Base-by-base conservation (phyloP, 306 rosid species). In the Vigna unguiculata region DNA sequence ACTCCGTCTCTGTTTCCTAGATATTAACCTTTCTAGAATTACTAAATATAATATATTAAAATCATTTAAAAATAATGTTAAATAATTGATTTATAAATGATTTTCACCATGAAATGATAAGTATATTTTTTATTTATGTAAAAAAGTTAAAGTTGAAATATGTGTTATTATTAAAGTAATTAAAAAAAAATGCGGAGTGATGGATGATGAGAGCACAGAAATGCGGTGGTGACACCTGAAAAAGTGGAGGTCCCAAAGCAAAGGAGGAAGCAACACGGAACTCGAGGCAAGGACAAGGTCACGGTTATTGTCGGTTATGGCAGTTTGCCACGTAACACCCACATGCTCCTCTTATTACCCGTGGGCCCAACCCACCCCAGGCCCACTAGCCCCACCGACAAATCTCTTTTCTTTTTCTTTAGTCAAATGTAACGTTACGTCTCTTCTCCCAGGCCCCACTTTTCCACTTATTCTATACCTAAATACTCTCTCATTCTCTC, bases 261-360 rank as follows among this genome's bases (percentile, higher is more conserved):
- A 12, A 43, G 48, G 9, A 7, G 52, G 7, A 25, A 5, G 60
- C 24, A 24, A 40, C 84, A 77, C 84, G 77, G 59, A 38, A 76
- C 24, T 71, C 83, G 51, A 78, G 83, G 79, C 68, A 72, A 62
- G 64, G 90, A 76, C 88, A 84, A 83, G 71, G 83, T 86, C 96
- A 87, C 96, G 87, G 97, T 92, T 87, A 87, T 82, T 88, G 97
- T 93, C 93, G 88, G 97, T 89, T 93, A 90, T 86, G 89, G 81
- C 93, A 88, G 95, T 91, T 90, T 90, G 89, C 85, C 92, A 88
- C 87, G 91, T 87, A 84, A 89, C 83, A 80, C 32, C 84, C 95
- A 88, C 88, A 90, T 90, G 91, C 77, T 84, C 45, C 73, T 57
- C 75, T 51, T 6, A 10, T 82, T 10, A 25, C 57, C 7, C 36